Evolutionary conservation across 306 rosid genomes (phyloP).

Genomic region (Sesbania bispinosa): DNA sequence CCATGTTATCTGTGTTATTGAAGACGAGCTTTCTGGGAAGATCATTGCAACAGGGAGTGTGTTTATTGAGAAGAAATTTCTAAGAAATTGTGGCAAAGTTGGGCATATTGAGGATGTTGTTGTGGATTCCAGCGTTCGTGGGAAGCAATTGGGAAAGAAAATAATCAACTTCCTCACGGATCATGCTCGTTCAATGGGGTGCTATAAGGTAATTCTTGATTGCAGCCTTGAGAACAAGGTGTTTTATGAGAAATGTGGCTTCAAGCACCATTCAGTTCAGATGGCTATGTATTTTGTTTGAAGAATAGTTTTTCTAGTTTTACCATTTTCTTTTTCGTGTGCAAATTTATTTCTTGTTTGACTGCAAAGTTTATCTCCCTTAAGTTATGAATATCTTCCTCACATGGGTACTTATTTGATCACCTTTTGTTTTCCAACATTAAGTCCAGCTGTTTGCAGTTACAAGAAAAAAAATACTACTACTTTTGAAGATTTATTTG

Average conservation of each 20-base stretch:
- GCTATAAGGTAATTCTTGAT: conserved; percentile 84
- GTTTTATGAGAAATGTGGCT: conserved; percentile 81
- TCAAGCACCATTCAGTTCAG: conserved; percentile 52
- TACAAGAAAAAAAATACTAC: too few relatives aligned
- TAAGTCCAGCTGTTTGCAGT: too few relatives aligned
- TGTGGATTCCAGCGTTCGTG: conserved; percentile 65
- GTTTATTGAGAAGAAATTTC: conserved; percentile 53
- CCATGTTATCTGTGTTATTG: conserved; percentile 61
- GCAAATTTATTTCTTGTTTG: too few relatives aligned
- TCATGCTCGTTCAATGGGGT: conserved; percentile 61
- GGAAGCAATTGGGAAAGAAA: conserved; percentile 48
- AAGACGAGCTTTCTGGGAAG: conserved; percentile 49
- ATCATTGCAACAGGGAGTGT: conserved; percentile 69
- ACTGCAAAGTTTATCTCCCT: too few relatives aligned
- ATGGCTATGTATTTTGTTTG: conserved; percentile 72
- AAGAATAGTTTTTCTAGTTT: background rate
- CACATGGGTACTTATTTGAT: too few relatives aligned
- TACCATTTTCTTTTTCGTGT: too few relatives aligned
- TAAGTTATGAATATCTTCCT: too few relatives aligned
- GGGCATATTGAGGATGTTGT: conserved; percentile 82
- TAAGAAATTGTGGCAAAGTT: conserved; percentile 73
- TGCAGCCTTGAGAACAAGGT: conserved; percentile 53
- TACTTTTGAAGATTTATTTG: too few relatives aligned
- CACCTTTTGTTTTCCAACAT: too few relatives aligned
- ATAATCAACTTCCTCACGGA: conserved; percentile 52